phyloP scores from a whole-genome alignment of 148 eudicot species.

The Nyssa sinensis region DNA sequence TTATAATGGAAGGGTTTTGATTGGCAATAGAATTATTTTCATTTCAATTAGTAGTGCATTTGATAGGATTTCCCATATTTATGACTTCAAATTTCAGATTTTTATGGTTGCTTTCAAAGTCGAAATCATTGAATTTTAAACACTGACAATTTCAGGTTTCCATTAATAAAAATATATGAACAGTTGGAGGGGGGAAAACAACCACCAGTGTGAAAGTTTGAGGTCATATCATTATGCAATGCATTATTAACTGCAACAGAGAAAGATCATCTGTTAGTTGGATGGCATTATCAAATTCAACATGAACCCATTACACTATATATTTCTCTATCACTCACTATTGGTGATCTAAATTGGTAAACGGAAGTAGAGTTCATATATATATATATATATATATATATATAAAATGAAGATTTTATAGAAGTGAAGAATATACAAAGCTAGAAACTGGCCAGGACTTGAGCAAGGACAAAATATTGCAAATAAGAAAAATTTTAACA shows the following conservation, averaged over 20 bases:
- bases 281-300: neutral
- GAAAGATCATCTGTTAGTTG: neutral
- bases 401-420: too few relatives aligned
- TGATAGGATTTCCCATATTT: neutral
- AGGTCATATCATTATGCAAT: neutral
- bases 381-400: too few relatives aligned
- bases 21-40: too few relatives aligned
- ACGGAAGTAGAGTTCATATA: neutral
- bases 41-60: neutral
- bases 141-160: neutral
- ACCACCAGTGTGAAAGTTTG: neutral
- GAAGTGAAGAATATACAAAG: too few relatives aligned
- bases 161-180: neutral
- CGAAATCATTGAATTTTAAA: neutral
- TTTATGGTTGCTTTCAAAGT: neutral
- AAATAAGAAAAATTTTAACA: too few relatives aligned
- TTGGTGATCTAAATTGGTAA: neutral
- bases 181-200: neutral
- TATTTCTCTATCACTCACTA: neutral
- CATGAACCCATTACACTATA: neutral
- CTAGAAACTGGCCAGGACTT: too few relatives aligned
- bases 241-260: neutral
- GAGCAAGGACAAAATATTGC: too few relatives aligned
- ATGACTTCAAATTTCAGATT: too few relatives aligned
- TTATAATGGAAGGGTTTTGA: neutral